phyloP scores from a whole-genome alignment of 768 basidiomycete genomes.

The Leccinum rimulosum region DNA sequence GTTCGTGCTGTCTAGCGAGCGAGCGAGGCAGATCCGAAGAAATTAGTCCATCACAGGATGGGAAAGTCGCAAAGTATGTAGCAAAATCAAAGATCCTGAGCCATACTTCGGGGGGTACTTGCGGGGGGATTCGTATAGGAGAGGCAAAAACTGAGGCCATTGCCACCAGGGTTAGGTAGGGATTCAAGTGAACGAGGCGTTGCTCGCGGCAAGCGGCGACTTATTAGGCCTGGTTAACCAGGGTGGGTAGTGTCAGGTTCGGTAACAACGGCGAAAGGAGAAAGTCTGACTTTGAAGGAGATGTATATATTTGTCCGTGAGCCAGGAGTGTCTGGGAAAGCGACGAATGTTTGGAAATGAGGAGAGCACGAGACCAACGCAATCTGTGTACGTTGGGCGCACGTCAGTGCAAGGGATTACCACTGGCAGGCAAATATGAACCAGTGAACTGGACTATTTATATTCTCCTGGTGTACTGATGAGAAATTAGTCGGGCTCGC shows the following conservation, averaged over 20 bases:
- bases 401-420: background rate
- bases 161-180: background rate
- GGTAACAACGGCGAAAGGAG: slow-evolving; percentile 4
- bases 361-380: background rate
- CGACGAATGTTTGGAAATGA: slow-evolving; percentile 3
- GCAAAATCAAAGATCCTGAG: slow-evolving; percentile 24
- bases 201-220: background rate
- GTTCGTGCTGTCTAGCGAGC: slow-evolving; percentile 18
- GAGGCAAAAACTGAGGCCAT: slow-evolving; percentile 11
- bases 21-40: slow-evolving; percentile 20
- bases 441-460: background rate
- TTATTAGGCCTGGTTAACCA: background rate
- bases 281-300: background rate
- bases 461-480: background rate
- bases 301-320: slow-evolving; percentile 10
- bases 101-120: slow-evolving; percentile 31
- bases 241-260: background rate
- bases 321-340: slow-evolving; percentile 14
- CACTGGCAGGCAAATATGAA: background rate
- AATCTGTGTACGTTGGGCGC: background rate
- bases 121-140: background rate
- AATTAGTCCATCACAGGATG: slow-evolving; percentile 9
- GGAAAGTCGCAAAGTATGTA: slow-evolving; percentile 10
- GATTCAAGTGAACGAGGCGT: background rate
- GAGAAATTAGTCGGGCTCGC: background rate